These are phyloP conservation scores for Cryptosporidium viatorum DNA, from an alignment of 169 alveolate genomes.

Conservation along the genomic window DNA sequence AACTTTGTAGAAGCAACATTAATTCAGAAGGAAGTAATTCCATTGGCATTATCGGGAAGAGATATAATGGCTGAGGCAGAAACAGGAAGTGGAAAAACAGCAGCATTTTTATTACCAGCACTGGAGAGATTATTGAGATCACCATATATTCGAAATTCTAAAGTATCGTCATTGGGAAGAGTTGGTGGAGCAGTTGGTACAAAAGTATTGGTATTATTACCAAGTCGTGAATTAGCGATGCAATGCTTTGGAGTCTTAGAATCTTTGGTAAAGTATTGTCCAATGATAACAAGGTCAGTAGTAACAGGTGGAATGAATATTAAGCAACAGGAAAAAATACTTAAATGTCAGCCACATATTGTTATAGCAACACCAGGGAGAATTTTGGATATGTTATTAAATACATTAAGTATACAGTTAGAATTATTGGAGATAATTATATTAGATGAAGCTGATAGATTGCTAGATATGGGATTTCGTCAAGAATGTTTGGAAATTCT, in stretches of 20 bases:
- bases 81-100: conserved; percentile 93
- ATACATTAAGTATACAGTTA: conserved; percentile 78
- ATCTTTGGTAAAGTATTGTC: conserved; percentile 84
- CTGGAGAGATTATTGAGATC: conserved; percentile 86
- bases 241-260: conserved; percentile 88
- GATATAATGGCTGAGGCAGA: conserved; percentile 90
- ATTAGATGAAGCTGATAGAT: conserved; percentile 96
- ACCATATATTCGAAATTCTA: conserved; percentile 81
- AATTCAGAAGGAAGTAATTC: conserved; percentile 89
- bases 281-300: conserved; percentile 83
- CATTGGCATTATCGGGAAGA: conserved; percentile 88
- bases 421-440: conserved; percentile 90
- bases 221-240: conserved; percentile 93
- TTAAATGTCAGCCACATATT: conserved; percentile 93
- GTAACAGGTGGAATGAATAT: conserved; percentile 90
- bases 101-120: conserved; percentile 90
- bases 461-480: conserved; percentile 94
- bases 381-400: conserved; percentile 91
- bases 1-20: conserved; percentile 86
- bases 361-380: conserved; percentile 99
- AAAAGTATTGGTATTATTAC: conserved; percentile 88
- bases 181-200: conserved; percentile 80
- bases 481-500: conserved; percentile 83
- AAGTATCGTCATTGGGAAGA: conserved; percentile 68
- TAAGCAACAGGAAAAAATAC: conserved; percentile 87